Evolutionary conservation across 208 protist genomes (phyloP), one percentile per base, ranked within the genome.

Genomic region (Trypanosoma grayi): DNA sequence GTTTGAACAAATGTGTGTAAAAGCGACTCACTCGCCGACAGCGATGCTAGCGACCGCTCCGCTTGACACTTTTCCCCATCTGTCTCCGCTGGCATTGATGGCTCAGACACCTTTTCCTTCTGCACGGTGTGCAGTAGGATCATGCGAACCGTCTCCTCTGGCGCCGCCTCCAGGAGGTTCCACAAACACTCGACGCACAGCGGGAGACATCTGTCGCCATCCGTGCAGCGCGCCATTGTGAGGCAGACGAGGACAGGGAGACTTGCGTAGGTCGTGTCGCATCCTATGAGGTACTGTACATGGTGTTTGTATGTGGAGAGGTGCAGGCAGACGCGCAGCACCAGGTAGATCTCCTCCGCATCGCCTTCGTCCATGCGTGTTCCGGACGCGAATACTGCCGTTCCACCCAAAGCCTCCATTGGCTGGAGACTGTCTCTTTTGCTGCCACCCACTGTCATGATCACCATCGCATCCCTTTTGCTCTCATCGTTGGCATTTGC

Each of bases 101-200:
- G n/a, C n/a, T n/a, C n/a, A n/a, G n/a, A n/a, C n/a, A n/a, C n/a
- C n/a, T n/a, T 22, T 25, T 13, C 53, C 43, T 22, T 22, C 13
- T 8, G 11, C 7, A 20, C 8, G 37, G 20, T 6, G 51, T 64
- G 63, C 63, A 60, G 70, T n/a, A 92, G 51, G 4, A 87, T 65
- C 27, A 68, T 54, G 4, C 43, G 34, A 4, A 78, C 60, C 0
- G 77, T 68, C 13, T 64, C 56, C n/a, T 60, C 36, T 18, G 85
- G 81, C 1, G 75, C 63, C 14, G 72, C 41, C 14, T 71, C 58
- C 22, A 79, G 31, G 2, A 83, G 56, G 20, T 67, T 66, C 75
- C 79, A 86, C 50, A 92, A 37, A 55, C 79, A 73, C 36, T 87
- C 81, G n/a, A 87, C 58, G 58, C 75, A 77, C 16, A 80, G 39